Percentiles rank a stretch among this genome's conserved stretches.
These are phyloP conservation scores for Botryobasidium botryosum DNA, from an alignment of 768 basidiomycete species.

Conservation along the genomic window DNA sequence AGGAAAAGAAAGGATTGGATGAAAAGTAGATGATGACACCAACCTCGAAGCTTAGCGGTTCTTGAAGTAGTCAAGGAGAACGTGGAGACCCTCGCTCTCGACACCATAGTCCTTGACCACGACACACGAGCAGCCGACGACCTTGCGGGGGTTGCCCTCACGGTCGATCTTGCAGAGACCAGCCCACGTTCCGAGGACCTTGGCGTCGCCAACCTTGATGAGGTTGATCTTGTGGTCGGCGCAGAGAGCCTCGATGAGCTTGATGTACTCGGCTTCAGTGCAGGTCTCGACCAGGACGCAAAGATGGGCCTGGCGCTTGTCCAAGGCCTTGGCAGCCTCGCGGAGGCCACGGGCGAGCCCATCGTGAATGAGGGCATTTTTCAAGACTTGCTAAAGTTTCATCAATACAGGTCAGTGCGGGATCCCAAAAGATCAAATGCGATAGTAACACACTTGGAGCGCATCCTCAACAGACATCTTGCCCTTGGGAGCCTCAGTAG, in stretches of 20 bases:
- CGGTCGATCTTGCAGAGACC: slow-evolving; percentile 99
- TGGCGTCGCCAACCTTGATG: slow-evolving; percentile 97
- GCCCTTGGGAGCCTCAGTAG: slow-evolving; percentile 81
- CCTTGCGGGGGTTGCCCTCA: slow-evolving; percentile 94
- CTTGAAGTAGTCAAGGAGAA: slow-evolving; percentile 93
- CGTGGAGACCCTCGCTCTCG: slow-evolving; percentile 89
- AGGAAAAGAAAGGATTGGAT: background rate
- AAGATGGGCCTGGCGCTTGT: slow-evolving; percentile 96
- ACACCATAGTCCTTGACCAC: slow-evolving; percentile 96
- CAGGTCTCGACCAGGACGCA: slow-evolving; percentile 99
- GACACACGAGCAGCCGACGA: slow-evolving; percentile 85
- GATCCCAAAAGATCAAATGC: background rate
- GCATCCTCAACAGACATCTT: slow-evolving; percentile 93
- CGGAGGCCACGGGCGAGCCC: slow-evolving; percentile 96
- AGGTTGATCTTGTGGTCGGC: slow-evolving; percentile 99
- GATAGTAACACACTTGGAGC: slow-evolving; percentile 58
- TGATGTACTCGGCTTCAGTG: slow-evolving; percentile 99
- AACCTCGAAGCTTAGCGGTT: slow-evolving; percentile 47
- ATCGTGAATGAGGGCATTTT: slow-evolving; percentile 95
- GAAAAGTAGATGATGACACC: slow-evolving; percentile 7
- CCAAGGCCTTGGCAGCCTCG: slow-evolving; percentile 93
- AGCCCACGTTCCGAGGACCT: slow-evolving; percentile 95
- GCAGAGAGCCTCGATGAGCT: slow-evolving; percentile 98
- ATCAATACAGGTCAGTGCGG: slow-evolving; percentile 1
- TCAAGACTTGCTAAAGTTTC: slow-evolving; percentile 75